A percentile compares a stretch with the other conserved stretches of the same genome.
These are phyloP conservation scores for Scleroderma citrinum DNA, from an alignment of 768 basidiomycete genomes.

Conservation along the genomic window DNA sequence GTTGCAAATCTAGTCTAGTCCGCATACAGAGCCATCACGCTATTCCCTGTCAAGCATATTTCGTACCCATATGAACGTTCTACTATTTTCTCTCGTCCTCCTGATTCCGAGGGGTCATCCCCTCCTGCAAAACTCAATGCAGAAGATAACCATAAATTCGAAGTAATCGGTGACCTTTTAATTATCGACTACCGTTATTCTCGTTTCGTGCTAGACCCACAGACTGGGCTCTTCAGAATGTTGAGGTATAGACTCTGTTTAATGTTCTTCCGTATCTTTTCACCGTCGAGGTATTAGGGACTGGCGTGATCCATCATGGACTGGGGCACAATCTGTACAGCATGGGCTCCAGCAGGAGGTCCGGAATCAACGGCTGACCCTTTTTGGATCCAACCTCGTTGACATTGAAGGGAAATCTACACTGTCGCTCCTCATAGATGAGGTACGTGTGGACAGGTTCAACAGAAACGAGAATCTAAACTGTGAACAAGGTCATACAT, in stretches of 20 bases:
- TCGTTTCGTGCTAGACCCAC: slow-evolving; percentile 81
- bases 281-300: slow-evolving; percentile 45
- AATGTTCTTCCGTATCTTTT: neutral
- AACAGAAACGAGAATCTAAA: slow-evolving; percentile 1
- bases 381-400: slow-evolving; percentile 85
- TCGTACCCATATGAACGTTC: slow-evolving; percentile 73
- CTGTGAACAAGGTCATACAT: slow-evolving; percentile 65
- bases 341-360: slow-evolving; percentile 51
- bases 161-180: slow-evolving; percentile 47
- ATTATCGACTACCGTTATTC: slow-evolving; percentile 91
- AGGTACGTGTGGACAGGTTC: slow-evolving; percentile 46
- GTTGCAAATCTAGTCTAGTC: slow-evolving; percentile 48
- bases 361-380: slow-evolving; percentile 55
- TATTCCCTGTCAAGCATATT: slow-evolving; percentile 66
- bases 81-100: slow-evolving; percentile 62
- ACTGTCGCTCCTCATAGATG: slow-evolving; percentile 74
- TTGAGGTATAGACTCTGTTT: slow-evolving; percentile 51
- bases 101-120: slow-evolving; percentile 25
- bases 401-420: slow-evolving; percentile 88
- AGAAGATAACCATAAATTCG: slow-evolving; percentile 26
- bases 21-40: slow-evolving; percentile 71
- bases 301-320: slow-evolving; percentile 84
- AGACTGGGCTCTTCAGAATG: slow-evolving; percentile 75
- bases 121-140: slow-evolving; percentile 28
- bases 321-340: slow-evolving; percentile 53